Evolutionary conservation across 768 basidiomycete species (phyloP).

Genomic region (Rhizopogon roseolus): DNA sequence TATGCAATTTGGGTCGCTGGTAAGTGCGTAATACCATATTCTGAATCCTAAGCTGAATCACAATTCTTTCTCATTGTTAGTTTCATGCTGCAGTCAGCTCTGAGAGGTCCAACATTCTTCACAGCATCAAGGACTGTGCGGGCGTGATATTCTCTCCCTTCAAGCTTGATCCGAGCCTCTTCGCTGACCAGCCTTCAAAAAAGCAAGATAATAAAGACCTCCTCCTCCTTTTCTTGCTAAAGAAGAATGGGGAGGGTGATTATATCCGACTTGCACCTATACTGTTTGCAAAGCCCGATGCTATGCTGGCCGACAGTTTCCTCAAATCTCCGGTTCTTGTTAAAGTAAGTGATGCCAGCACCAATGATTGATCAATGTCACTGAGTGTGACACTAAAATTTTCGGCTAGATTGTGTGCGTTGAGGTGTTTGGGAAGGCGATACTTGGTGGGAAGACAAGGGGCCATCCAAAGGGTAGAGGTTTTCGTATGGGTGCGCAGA

Average conservation of each 20-base stretch:
- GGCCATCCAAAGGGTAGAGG: neutral
- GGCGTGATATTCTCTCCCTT: neutral
- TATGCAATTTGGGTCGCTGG: neutral
- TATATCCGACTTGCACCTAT: neutral
- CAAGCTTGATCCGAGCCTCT: neutral
- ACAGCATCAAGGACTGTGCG: slow-evolving; percentile 1
- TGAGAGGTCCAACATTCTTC: neutral
- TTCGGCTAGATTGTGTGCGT: neutral
- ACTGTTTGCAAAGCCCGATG: neutral
- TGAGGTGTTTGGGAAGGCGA: neutral
- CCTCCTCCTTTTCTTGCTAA: neutral
- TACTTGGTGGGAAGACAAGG: slow-evolving; percentile 1
- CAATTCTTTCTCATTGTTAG: too few relatives aligned
- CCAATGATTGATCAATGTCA: too few relatives aligned
- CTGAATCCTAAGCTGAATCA: neutral
- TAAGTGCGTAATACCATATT: neutral
- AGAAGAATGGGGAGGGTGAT: neutral
- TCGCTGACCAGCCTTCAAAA: neutral
- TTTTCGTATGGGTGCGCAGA: neutral
- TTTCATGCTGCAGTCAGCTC: neutral
- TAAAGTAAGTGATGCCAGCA: neutral
- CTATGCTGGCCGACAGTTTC: neutral
- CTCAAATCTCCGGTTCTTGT: neutral
- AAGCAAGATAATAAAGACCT: neutral
- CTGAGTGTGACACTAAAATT: neutral